Evolutionary conservation across 352 stramenopile genomes (phyloP), one percentile per base, ranked within the genome.

Genomic region (Globisporangium cystogenes): DNA sequence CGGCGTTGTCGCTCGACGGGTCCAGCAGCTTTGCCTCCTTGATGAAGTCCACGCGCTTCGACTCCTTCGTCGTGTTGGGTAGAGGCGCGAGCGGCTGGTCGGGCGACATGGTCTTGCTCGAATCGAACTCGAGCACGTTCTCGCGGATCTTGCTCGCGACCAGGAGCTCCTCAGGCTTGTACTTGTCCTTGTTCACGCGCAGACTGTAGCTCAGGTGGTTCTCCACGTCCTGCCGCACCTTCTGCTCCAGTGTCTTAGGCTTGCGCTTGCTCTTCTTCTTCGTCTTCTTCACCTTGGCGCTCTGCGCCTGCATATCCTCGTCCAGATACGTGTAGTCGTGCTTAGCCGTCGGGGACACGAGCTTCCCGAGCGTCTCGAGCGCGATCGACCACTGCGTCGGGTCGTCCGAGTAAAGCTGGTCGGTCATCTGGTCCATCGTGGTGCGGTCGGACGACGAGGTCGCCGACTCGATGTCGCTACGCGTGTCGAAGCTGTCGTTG

Each of bases 121-220:
- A 31, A 33, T 81, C 65, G 44, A 75, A 86, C 53, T 68, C 49
- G 51, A 59, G 77, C 43, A 57, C 51, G 57, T 87, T 84, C 68
- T 87, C 72, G 51, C 68, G 70, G n/a, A n/a, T 33, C 26, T 45
- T 41, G 42, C 48, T 41, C 37, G 52, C 52, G 52, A 37, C 52
- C 10, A 58, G 40, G 23, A 48, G 33, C 18, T 54, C 39, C 20
- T 44, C 21, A 5, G n/a, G 16, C 52, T 58, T 51, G 44, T 64
- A 67, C 42, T 60, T 48, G 29, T 58, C 45, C 24, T 67, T 63
- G 26, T 45, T 41, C 36, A 43, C 41, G 11, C 37, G 46, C 31
- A 78, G 60, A 21, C 62, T 54, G 41, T 72, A 40, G 43, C 53
- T 69, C 57, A 78, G 42, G 45, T 78, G 66, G 39, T 66, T 71